Percentiles rank a stretch among this genome's conserved stretches.
phyloP scores from a whole-genome alignment of 768 basidiomycete species.

The Podaxis pistillaris region DNA sequence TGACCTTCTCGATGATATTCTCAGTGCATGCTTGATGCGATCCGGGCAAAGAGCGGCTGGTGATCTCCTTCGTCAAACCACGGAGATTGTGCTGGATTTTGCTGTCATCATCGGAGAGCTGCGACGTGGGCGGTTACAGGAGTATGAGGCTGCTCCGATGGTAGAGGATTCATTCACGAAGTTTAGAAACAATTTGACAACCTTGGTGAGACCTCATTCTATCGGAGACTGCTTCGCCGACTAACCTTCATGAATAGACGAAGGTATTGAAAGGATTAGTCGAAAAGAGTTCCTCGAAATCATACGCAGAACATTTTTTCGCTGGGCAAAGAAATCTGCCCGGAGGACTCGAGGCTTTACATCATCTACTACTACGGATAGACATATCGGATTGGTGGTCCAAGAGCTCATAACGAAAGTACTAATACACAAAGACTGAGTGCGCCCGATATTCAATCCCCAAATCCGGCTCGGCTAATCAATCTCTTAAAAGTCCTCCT shows the following conservation, averaged over 20 bases:
- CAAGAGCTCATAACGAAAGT: conserved; percentile 13
- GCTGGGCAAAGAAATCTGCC: conserved; percentile 34
- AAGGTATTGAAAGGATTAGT: conserved; percentile 53
- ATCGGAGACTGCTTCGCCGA: conserved; percentile 11
- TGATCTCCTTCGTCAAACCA: conserved; percentile 58
- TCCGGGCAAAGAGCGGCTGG: conserved; percentile 65
- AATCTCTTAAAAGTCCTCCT: conserved; percentile 4
- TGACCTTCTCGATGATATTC: conserved; percentile 65
- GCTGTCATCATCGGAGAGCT: conserved; percentile 64
- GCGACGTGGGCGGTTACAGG: conserved; percentile 49
- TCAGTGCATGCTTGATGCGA: conserved; percentile 72
- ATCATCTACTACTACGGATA: conserved; percentile 52
- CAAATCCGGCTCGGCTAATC: not conserved
- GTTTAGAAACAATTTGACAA: conserved; percentile 55
- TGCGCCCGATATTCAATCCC: not conserved
- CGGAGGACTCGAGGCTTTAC: conserved; percentile 54
- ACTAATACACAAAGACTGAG: not conserved
- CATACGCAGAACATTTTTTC: conserved; percentile 21
- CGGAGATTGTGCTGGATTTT: conserved; percentile 69
- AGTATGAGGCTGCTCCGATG: conserved; percentile 59
- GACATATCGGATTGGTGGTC: conserved; percentile 63
- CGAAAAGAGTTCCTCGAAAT: conserved; percentile 43
- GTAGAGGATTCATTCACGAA: conserved; percentile 53
- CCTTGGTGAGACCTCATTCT: conserved; percentile 45
- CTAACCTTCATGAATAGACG: conserved; percentile 34